Conservation (phyloP, 2,329 filamentous ascomycete species). For the Aspergillus transmontanensis region DNA sequence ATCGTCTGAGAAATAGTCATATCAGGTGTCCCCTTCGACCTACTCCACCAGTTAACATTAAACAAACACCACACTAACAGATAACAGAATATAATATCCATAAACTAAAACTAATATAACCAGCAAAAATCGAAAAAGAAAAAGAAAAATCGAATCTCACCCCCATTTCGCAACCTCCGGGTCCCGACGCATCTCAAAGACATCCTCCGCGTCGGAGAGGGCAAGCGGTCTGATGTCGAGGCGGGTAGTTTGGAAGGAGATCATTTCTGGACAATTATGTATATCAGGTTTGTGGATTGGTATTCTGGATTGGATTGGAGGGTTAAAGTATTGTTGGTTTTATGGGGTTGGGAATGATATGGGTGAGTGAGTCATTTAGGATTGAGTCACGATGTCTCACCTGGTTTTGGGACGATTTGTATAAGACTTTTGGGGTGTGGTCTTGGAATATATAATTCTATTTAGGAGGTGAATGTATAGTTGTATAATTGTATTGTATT, state of each 20-base stretch:
- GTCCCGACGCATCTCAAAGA: conserved; percentile 11
- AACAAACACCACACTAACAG: neutral
- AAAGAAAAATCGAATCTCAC: neutral
- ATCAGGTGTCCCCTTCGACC: neutral
- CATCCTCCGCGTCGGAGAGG: conserved; percentile 6
- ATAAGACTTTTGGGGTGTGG: too few species aligned
- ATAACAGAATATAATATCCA: neutral
- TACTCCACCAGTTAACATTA: neutral
- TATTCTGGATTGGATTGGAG: too few species aligned
- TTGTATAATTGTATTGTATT: too few species aligned
- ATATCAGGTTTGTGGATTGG: too few species aligned
- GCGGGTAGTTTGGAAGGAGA: conserved; percentile 10
- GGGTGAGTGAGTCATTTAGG: too few species aligned
- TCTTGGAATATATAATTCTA: too few species aligned
- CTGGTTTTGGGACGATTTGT: too few species aligned
- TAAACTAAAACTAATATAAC: too few species aligned
- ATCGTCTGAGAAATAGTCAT: neutral
- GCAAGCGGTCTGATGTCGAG: conserved; percentile 9
- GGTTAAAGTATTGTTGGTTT: too few species aligned
- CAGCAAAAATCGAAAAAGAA: neutral
- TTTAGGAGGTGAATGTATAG: too few species aligned
- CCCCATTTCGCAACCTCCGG: conserved; percentile 19
- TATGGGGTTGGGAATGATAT: too few species aligned
- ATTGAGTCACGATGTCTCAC: too few species aligned
- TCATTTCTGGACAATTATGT: neutral